These are phyloP conservation scores for Acaromyces ingoldii DNA, from an alignment of 1,284 basidiomycete genomes.

Conservation along the genomic window DNA sequence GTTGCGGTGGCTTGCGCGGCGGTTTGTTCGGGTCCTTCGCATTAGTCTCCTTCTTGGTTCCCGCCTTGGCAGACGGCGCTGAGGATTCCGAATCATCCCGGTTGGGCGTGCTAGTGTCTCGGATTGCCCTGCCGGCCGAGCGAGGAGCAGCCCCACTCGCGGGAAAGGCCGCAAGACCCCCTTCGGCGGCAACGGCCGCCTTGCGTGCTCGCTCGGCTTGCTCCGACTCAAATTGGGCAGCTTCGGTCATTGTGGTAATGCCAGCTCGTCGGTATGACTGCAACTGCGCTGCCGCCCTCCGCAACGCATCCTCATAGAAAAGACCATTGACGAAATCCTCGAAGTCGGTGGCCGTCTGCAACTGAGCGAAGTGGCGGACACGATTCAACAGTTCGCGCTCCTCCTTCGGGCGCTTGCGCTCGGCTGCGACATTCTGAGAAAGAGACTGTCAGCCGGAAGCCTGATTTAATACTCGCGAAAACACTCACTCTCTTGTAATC, in stretches of 20 bases:
- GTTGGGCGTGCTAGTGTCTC: constrained; percentile 4
- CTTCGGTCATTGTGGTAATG: constrained; percentile 43
- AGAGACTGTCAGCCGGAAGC: neutral
- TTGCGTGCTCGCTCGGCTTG: constrained; percentile 39
- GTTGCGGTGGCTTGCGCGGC: constrained; percentile 19
- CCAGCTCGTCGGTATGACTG: constrained; percentile 47
- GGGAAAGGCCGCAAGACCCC: constrained; percentile 35
- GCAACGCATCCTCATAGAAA: constrained; percentile 55
- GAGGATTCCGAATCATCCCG: constrained; percentile 3
- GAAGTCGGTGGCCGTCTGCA: constrained; percentile 88
- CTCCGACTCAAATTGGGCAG: constrained; percentile 41
- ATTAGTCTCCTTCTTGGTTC: constrained; percentile 9
- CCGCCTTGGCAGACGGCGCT: constrained; percentile 6
- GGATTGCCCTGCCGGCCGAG: neutral
- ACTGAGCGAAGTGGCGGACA: constrained; percentile 81
- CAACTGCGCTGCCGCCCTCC: constrained; percentile 38
- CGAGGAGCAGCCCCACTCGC: constrained; percentile 24
- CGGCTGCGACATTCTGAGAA: constrained; percentile 76
- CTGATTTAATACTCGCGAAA: neutral
- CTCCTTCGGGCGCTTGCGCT: constrained; percentile 84
- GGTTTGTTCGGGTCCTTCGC: constrained; percentile 4
- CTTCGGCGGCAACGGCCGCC: constrained; percentile 39
- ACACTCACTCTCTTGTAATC: constrained; percentile 81
- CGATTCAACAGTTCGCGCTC: constrained; percentile 85
- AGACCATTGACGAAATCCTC: constrained; percentile 83